Conservation (phyloP, 441 rosid species). For the Corymbia calophylla region DNA sequence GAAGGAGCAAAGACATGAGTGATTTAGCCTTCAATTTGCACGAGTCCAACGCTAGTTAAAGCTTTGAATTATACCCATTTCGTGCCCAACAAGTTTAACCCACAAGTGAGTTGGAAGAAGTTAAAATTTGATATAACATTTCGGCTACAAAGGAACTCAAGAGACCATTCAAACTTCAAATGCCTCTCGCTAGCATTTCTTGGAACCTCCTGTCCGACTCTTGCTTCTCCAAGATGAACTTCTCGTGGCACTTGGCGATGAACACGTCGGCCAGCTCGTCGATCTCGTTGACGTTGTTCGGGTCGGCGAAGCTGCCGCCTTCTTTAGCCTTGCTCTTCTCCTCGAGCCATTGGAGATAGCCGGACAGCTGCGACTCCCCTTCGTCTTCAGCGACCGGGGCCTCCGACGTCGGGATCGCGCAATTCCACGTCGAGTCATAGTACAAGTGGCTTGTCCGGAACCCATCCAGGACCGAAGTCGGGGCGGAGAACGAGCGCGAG, state of each 20-base stretch:
- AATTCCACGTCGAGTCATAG: neutral
- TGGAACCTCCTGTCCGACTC: constrained; percentile 7
- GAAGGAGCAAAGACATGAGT: neutral
- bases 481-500: neutral
- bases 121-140: neutral
- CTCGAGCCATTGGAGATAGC: neutral
- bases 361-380: neutral
- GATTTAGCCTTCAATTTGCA: neutral
- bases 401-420: neutral
- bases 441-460: neutral
- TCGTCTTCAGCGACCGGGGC: neutral
- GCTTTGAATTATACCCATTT: neutral
- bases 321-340: neutral
- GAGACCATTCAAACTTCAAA: neutral
- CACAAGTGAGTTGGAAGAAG: neutral
- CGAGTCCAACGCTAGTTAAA: neutral
- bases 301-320: neutral
- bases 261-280: constrained; percentile 4
- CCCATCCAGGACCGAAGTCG: neutral
- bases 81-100: neutral
- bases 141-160: neutral
- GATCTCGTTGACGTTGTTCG: neutral
- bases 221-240: constrained; percentile 9
- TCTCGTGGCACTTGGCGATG: constrained; percentile 5
- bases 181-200: constrained; percentile 5